Evolutionary conservation across 2,329 filamentous ascomycete species (phyloP), one percentile per base, ranked within the genome.

Genomic region (Tolypocladium tundrense): DNA sequence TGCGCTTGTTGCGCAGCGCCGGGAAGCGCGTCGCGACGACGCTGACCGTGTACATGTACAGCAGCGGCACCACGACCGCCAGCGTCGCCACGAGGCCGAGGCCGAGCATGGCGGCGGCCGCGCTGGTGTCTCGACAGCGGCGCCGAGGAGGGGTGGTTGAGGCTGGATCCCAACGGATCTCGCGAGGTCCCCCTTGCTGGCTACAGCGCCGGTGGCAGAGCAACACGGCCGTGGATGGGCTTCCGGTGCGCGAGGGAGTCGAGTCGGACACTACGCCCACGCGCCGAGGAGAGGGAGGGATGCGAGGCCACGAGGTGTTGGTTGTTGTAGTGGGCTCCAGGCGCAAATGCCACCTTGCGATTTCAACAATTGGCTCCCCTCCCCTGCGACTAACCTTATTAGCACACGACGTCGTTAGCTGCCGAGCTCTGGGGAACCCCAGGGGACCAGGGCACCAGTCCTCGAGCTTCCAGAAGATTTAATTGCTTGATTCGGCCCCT

Each of bases 1-100:
- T 91, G 68, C 90, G 86, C 80, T 96, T 95, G 76, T 90, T 88
- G 65, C 79, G 79, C 62, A 97, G 77, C 51, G 77, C 81, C 4
- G 90, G 88, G 65, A 90, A 83, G 39, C 79, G 74, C 33, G 74
- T 66, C 60, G 76, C 73, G 48, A 78, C 71, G n/a, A 76, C 68
- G 48, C 73, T 72, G 33, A 73, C 75, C 4, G 77, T 77, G 70
- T 79, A 80, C 61, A 77, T 75, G 74, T 84, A 84, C 53, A 84
- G 69, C 57, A 76, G 68, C 3, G 81, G 80, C 54, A 80, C 63
- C 62, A 78, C 66, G 59, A 61, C 58, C 37, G 37, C 53, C 57
- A 61, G 58, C 14, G 56, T 41, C 35, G 54, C 58, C 52, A 57
- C 27, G 48, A 61, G 45, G n/a, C 27, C 16, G 41, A 39, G 55